phyloP scores from a whole-genome alignment of 495 filamentous ascomycete species.

The Cercophora sp. region DNA sequence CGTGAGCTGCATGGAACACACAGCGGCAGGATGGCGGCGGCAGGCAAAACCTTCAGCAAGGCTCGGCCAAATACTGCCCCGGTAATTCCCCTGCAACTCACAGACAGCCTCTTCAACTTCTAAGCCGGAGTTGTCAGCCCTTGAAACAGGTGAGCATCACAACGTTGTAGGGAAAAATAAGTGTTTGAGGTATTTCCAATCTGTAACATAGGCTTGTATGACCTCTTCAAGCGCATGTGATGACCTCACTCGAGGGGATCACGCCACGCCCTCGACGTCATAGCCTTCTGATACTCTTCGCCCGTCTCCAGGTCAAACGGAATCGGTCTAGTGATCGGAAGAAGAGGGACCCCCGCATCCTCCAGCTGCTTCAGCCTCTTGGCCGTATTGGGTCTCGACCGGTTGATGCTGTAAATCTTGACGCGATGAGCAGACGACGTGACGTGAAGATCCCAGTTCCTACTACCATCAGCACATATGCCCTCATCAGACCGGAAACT shows the following conservation, averaged over 20 bases:
- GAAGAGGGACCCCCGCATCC: slow-evolving; percentile 40
- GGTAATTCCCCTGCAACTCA: too few species aligned
- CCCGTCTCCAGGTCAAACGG: slow-evolving; percentile 41
- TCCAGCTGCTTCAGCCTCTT: slow-evolving; percentile 48
- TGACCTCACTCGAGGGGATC: slow-evolving; percentile 28
- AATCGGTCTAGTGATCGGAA: slow-evolving; percentile 50
- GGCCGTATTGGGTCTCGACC: slow-evolving; percentile 42
- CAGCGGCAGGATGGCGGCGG: too few species aligned
- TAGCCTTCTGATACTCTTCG: slow-evolving; percentile 46
- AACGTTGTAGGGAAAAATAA: too few species aligned
- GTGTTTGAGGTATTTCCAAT: too few species aligned
- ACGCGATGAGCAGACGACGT: slow-evolving; percentile 62
- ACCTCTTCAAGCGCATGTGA: too few species aligned
- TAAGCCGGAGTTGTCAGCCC: too few species aligned
- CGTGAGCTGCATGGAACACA: too few species aligned
- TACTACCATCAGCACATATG: not conserved
- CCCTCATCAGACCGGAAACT: not conserved
- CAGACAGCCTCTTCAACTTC: too few species aligned
- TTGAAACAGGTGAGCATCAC: too few species aligned
- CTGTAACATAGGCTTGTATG: too few species aligned
- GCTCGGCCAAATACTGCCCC: too few species aligned
- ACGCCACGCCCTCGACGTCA: slow-evolving; percentile 43
- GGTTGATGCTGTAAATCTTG: slow-evolving; percentile 61
- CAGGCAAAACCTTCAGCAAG: too few species aligned
- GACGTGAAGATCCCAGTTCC: slow-evolving; percentile 64